Base-by-base conservation (phyloP, 345 rosid species). In the Salix koriyanagi region DNA sequence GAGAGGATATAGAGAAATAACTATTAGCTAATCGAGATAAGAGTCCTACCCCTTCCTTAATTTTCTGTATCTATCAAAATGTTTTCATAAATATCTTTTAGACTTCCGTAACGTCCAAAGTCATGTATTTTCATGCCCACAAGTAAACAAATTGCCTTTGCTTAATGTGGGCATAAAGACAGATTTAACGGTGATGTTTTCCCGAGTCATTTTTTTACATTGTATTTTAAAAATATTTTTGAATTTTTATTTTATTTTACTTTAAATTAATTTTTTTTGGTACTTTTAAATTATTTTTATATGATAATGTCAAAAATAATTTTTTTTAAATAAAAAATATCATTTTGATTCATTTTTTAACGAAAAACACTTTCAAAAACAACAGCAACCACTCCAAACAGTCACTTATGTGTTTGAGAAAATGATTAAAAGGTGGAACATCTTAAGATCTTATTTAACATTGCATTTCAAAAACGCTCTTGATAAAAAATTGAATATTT, bases 351-450 rank as follows among this genome's bases (percentile, higher is more conserved):
- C 0, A 41, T 41, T 41, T 41, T 0, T 0, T 0, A 41, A 0
- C 9, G 2, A 41, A 10, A 41, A 41, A 41, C 0, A 41, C 3
- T 41, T 41, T 41, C 0, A 41, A 41, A 10, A 41, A 0, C 12
- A 39, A 2, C 12, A 0, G 0, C 0, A 9, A 2, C 3, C 0
- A 41, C 0, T 41, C 13, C 13, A 2, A 10, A 10, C 0, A 23
- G 0, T 23, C 1, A 11, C 1, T 36, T 36, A 5, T 5, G 37
- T 36, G 7, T 36, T 36, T 36, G 7, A 36, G 37, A 36, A 36
- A 36, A 36, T 36, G 37, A 36, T 36, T 5, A 36, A 36, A 36
- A 0, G 1, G 6, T 34, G 37, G 37, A 34, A 34, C 37, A 34
- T 34, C 6, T 34, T 34, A 34, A 32, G 34, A 32, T 0, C 34